phyloP scores from a whole-genome alignment of 768 basidiomycete genomes.

The Phlegmacium glaucopus region DNA sequence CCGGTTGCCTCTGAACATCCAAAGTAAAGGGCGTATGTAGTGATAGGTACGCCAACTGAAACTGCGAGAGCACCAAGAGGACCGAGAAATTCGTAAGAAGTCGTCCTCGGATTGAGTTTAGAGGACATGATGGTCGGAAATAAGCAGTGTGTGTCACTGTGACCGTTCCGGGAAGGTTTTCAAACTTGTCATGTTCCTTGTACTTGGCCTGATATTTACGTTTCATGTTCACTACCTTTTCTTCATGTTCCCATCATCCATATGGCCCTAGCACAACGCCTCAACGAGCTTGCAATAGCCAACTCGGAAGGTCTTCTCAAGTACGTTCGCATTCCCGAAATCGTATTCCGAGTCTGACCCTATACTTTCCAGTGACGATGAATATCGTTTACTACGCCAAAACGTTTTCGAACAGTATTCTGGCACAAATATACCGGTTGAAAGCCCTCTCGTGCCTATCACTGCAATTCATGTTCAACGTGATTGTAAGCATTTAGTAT shows the following conservation, averaged over 20 bases:
- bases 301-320: conserved; percentile 65
- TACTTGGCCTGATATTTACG: conserved; percentile 5
- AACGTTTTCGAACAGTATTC: conserved; percentile 63
- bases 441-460: conserved; percentile 26
- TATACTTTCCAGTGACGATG: conserved; percentile 53
- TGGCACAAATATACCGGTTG: conserved; percentile 26
- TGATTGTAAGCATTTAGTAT: neutral
- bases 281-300: conserved; percentile 65
- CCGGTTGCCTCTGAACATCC: conserved; percentile 69
- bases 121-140: conserved; percentile 23
- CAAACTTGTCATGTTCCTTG: conserved; percentile 1
- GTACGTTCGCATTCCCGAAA: conserved; percentile 31
- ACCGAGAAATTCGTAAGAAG: conserved; percentile 77
- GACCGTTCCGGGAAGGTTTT: conserved; percentile 1
- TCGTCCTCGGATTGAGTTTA: conserved; percentile 65
- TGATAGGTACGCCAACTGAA: conserved; percentile 64
- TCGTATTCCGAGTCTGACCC: neutral
- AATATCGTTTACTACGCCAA: conserved; percentile 68
- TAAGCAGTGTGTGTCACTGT: neutral
- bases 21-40: conserved; percentile 75
- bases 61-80: conserved; percentile 75
- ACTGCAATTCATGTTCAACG: conserved; percentile 13
- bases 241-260: conserved; percentile 20
- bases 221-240: conserved; percentile 15
- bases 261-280: conserved; percentile 55